Evolutionary conservation across 176 grass and related monocot species (phyloP), one percentile per base, ranked within the genome.

Genomic region (Aegilops speltoides): DNA sequence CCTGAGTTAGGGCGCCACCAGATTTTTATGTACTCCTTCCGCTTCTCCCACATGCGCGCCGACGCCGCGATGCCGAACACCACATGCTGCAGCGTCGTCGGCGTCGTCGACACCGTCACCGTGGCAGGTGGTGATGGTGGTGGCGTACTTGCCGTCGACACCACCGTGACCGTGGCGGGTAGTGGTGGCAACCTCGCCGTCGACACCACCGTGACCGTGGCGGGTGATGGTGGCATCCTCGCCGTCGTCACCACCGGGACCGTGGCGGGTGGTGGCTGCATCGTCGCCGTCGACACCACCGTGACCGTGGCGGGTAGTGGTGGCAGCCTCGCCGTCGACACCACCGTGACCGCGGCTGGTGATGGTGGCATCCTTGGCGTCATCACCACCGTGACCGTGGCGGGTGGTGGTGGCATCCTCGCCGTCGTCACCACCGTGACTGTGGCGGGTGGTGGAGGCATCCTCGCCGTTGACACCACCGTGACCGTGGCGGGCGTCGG

Each of bases 31-130:
- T 95, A 95, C 45, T 95, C 94, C 75, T 87, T 93, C 17, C 94
- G 78, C 72, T 84, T 84, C 23, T 93, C 94, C 91, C 94, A 95
- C 3, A 93, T 40, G 11, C 67, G 73, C n/a, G 89, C 81, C 33
- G 94, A 95, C 15, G 86, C 84, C 7, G 91, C 91, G 76, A 95
- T 95, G 72, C 94, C 89, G 38, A 93, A 95, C 52, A 95, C 94
- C 57, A 95, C 88, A 48, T 95, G 91, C 59, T 89, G 86, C 34
- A 95, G 50, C 8, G 86, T 89, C 28, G 91, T 95, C 20, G 88
- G 19, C 17, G 68, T 41, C 31, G 81, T 29, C 13, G 62, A 72
- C 25, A 60, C 43, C 13, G 14, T 50, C 3, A 50, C 24, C n/a
- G 24, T 29, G 73, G 24, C 43, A 29, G 73, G 73, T 15, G 70